phyloP scores from a whole-genome alignment of 1,139 yeast genomes.

The Williopsis jadinii region DNA sequence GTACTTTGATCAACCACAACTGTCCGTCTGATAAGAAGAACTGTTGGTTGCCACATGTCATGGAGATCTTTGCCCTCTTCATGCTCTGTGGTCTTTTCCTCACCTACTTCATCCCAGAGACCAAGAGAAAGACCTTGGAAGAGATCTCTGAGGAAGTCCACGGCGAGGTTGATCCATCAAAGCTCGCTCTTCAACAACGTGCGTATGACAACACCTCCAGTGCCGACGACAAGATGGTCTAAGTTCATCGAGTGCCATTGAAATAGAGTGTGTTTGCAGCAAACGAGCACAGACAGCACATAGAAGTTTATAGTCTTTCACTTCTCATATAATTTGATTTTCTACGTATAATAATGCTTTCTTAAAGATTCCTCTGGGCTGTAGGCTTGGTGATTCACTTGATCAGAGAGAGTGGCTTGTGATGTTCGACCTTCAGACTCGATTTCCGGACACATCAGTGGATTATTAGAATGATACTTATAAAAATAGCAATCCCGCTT shows the following conservation, averaged over 20 bases:
- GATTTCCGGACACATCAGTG: no score
- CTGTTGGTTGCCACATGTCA: slow-evolving; percentile 85
- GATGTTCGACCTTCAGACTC: no score
- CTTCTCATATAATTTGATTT: no score
- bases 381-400: no score
- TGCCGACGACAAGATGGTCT: slow-evolving; percentile 13
- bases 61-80: slow-evolving; percentile 88
- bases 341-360: no score
- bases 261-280: no score
- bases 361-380: no score
- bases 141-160: slow-evolving; percentile 71
- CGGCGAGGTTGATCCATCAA: slow-evolving; percentile 51
- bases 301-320: no score
- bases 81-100: slow-evolving; percentile 71
- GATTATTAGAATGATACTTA: no score
- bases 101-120: slow-evolving; percentile 73
- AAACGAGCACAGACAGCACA: no score
- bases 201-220: slow-evolving; percentile 4
- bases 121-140: slow-evolving; percentile 84
- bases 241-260: not conserved
- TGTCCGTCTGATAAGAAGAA: slow-evolving; percentile 48
- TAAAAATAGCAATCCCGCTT: no score
- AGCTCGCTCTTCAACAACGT: slow-evolving; percentile 10
- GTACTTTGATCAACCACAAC: slow-evolving; percentile 73
- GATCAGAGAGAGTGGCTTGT: no score